Evolutionary conservation across 129 eudicot genomes (phyloP), one percentile per base, ranked within the genome.

Genomic region (Ambrosia artemisiifolia): DNA sequence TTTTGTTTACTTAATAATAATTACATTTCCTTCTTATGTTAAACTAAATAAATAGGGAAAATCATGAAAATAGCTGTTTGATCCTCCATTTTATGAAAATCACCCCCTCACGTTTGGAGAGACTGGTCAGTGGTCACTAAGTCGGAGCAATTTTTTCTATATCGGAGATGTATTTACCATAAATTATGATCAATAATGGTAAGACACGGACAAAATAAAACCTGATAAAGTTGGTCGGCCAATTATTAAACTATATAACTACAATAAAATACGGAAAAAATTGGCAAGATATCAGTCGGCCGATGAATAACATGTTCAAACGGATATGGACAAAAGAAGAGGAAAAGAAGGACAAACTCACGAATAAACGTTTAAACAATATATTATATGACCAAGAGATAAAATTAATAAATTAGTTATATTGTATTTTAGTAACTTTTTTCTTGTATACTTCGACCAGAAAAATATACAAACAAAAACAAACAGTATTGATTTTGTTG

Each of bases 201-300:
- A 38, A 38, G 7, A 51, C 17, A 16, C 17, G 28, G 7, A 17
- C 43, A 16, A 51, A 18, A 18, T 50, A 18, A 51, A 51, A 51
- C 59, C 28, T 17, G 17, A 17, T 18, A 44, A 18, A 18, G 43
- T 54, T 53, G 36, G 47, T 70, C 11, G 11, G 3, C 50, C 33
- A 20, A 38, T 16, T 38, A 43, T 0, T 11, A 57, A 30, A 71
- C 34, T 1, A 47, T 34, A 9, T n/a, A 2, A 33, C 34, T 33
- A 68, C 63, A 57, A 57, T 11, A 3, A n/a, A 20, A 72, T 18
- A 7, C 16, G 9, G 3, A 6, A 14, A 60, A 62, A 48, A 1
- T 11, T 49, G 78, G 64, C 54, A n/a, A n/a, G 46, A 49, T 4
- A 42, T n/a, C 54, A 36, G 72, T 72, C 79, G 79, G 65, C 79